These are phyloP conservation scores for Paraconiothyrium sp. DNA, from an alignment of 2,329 filamentous ascomycete species.

Conservation along the genomic window DNA sequence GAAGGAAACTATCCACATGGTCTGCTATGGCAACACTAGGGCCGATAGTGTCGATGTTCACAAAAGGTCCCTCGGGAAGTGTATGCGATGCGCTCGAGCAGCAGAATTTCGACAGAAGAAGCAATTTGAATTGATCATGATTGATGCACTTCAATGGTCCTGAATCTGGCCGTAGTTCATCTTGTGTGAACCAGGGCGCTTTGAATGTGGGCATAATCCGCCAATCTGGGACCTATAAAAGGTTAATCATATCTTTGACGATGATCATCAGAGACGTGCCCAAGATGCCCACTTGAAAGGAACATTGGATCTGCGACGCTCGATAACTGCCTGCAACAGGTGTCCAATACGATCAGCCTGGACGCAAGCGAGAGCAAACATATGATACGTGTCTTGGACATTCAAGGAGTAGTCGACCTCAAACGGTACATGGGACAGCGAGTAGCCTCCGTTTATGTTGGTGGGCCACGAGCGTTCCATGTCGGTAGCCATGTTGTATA, in stretches of 20 bases:
- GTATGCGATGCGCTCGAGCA: background rate
- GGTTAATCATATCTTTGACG: background rate
- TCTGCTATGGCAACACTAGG: background rate
- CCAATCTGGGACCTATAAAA: background rate
- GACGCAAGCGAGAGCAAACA: background rate
- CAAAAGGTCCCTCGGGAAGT: background rate
- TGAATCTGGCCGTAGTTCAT: background rate
- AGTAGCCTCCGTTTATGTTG: background rate
- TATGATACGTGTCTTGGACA: background rate
- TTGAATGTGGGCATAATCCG: background rate
- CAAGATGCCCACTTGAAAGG: background rate
- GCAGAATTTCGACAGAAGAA: background rate
- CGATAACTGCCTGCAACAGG: background rate
- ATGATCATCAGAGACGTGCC: background rate
- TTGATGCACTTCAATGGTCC: background rate
- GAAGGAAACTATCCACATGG: background rate
- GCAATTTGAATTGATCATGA: background rate
- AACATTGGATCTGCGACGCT: background rate
- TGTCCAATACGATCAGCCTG: background rate
- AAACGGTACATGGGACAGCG: constrained; percentile 8
- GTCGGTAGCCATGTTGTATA: constrained; percentile 18
- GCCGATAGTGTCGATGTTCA: background rate
- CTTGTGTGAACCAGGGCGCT: background rate
- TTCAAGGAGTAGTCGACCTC: constrained; percentile 1
- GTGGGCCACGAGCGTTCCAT: background rate